Evolutionary conservation across 2,329 filamentous ascomycete genomes (phyloP), one percentile per base, ranked within the genome.

Genomic region (Dactylellina cionopaga): DNA sequence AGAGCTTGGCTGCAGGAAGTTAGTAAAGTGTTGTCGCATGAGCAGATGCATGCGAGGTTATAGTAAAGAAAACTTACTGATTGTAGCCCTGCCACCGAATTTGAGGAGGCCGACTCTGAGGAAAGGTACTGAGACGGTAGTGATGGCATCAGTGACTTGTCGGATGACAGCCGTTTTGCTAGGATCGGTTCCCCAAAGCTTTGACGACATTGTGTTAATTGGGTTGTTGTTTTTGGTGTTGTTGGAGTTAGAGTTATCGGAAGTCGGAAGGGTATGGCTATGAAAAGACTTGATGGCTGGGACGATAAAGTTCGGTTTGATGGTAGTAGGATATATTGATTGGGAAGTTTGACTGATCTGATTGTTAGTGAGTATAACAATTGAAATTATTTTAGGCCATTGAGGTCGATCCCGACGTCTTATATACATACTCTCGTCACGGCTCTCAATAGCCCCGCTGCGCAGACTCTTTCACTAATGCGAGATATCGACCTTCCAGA

Each of bases 71-170:
- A 13, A 79, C 83, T 78, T 82, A 93, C 91, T 89, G 70, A 97
- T 84, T 3, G 95, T 98, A 74, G 88, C 93, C 78, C 95, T 86
- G 46, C 92, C 94, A 63, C 95, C 95, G 77, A 99, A 84, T 78
- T 92, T 92, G 77, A 96, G 81, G 52, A 83, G 84, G 54, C 92
- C 92, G 78, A 91, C 91, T 47, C 95, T 90, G 55, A 86, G 81
- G 81, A 99, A 99, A 5, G 95, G 95, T 1, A 92, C 85, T 7
- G 90, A 93, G 77, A 92, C 85, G 10, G 90, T 96, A 41, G 87
- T 88, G 74, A 96, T 85, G 76, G 90, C 89, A 11, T 91, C 90
- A 1, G 90, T 91, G 76, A 98, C 82, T 77, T 92, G 86, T 75
- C 94, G 91, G 78, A 96, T 94, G 73, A 96, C 92, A 22, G 59